Evolutionary conservation across 192 early-diverging fungal species (phyloP).

Genomic region (Coemansia sp.): DNA sequence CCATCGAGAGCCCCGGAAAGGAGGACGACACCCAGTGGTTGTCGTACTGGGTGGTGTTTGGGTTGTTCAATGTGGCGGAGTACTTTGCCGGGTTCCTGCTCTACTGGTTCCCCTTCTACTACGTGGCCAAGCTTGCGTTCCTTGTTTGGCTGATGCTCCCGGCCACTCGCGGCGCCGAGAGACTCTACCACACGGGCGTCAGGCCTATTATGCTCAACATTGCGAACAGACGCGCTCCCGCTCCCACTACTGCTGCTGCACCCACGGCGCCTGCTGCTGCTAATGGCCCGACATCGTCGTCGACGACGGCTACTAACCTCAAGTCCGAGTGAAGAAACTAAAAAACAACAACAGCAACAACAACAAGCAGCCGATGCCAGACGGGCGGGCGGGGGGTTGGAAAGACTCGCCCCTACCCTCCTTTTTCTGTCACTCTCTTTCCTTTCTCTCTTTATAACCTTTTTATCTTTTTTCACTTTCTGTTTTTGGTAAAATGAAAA

Average conservation of each 20-base stretch:
- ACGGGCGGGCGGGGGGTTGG: too few relatives aligned
- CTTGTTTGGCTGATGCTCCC: slow-evolving; percentile 85
- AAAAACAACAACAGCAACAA: not conserved
- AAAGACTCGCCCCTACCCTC: too few relatives aligned
- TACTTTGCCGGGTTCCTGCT: slow-evolving; percentile 88
- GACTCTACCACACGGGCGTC: slow-evolving; percentile 73
- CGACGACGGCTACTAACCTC: not conserved
- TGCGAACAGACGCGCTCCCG: slow-evolving; percentile 14
- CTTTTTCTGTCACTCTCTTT: not conserved
- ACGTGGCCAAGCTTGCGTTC: slow-evolving; percentile 86
- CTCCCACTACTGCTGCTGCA: not conserved
- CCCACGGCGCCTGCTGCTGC: not conserved
- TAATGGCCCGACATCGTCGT: not conserved
- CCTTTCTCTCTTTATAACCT: not conserved
- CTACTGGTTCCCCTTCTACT: slow-evolving; percentile 97
- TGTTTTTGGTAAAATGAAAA: not conserved
- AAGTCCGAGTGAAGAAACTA: not conserved
- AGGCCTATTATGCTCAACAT: slow-evolving; percentile 69
- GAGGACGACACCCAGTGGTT: slow-evolving; percentile 88
- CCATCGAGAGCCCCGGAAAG: slow-evolving; percentile 79
- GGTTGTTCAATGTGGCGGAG: slow-evolving; percentile 83
- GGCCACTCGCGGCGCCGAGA: slow-evolving; percentile 73
- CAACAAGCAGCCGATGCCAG: not conserved
- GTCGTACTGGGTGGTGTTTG: slow-evolving; percentile 91
- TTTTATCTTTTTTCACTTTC: slow-evolving; percentile 1